Conservation (phyloP, 2,329 filamentous ascomycete species). For the Geosmithia putterillii region DNA sequence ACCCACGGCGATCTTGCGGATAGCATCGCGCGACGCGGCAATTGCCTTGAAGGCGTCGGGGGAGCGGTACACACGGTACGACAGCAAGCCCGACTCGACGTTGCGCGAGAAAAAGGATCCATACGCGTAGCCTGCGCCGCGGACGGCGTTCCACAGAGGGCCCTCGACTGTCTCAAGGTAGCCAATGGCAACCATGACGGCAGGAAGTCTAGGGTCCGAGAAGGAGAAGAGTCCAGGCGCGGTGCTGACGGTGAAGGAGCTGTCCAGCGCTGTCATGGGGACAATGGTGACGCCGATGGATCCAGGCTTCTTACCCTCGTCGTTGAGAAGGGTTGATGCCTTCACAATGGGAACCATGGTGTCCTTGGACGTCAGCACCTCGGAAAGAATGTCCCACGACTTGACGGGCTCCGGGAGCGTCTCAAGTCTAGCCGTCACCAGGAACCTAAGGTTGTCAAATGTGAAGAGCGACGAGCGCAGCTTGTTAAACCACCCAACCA, state of each 20-base stretch:
- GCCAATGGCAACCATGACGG: conserved; percentile 75
- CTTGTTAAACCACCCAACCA: conserved; percentile 66
- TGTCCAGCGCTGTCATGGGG: conserved; percentile 86
- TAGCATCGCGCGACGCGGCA: conserved; percentile 59
- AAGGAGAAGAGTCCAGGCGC: conserved; percentile 64
- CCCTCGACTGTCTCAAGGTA: conserved; percentile 93
- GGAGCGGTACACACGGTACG: conserved; percentile 80
- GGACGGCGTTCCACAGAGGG: conserved; percentile 85
- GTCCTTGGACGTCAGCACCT: conserved; percentile 20
- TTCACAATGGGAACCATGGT: conserved; percentile 59
- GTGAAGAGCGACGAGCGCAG: conserved; percentile 67
- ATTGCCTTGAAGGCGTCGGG: conserved; percentile 85
- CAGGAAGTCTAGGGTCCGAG: conserved; percentile 64
- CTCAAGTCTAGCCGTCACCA: conserved; percentile 70
- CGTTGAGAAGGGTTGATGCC: conserved; percentile 60
- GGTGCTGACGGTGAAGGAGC: conserved; percentile 73
- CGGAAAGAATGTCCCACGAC: conserved; percentile 53
- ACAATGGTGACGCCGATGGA: conserved; percentile 64
- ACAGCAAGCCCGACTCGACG: conserved; percentile 65
- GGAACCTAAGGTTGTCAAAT: conserved; percentile 72
- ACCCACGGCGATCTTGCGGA: conserved; percentile 63
- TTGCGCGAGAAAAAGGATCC: conserved; percentile 70
- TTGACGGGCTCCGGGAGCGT: conserved; percentile 65
- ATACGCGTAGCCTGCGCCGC: conserved; percentile 88
- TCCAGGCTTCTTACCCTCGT: conserved; percentile 64